Evolutionary conservation across 176 grass and related monocot species (phyloP).

Genomic region (Aegilops bicornis): DNA sequence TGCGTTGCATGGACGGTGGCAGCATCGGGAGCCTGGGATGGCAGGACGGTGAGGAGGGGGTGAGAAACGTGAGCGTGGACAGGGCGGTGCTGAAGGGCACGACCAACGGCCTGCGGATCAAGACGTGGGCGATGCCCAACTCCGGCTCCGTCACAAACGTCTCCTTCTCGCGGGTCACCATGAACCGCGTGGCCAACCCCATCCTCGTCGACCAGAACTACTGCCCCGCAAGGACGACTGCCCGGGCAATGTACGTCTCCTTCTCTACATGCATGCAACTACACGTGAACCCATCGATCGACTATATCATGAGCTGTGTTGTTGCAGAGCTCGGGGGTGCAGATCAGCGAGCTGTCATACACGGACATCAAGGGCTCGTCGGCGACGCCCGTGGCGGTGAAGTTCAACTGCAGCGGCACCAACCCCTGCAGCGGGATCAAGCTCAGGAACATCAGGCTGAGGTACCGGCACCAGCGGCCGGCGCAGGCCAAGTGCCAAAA

Average conservation of each 20-base stretch:
- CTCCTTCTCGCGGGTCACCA: constrained; percentile 30
- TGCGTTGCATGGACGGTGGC: not conserved
- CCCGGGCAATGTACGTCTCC: constrained; percentile 38
- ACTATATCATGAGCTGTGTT: not conserved
- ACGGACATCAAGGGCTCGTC: constrained; percentile 45
- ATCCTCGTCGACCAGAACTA: constrained; percentile 74
- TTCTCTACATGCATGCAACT: too few relatives aligned
- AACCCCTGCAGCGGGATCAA: constrained; percentile 51
- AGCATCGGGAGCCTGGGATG: constrained; percentile 69
- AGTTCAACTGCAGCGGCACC: constrained; percentile 59
- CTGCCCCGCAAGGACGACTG: constrained; percentile 49
- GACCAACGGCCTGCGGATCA: constrained; percentile 63
- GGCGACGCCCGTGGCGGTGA: constrained; percentile 47
- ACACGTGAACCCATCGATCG: too few relatives aligned
- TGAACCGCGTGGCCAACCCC: constrained; percentile 50
- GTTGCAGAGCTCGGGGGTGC: constrained; percentile 49
- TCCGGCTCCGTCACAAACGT: constrained; percentile 35
- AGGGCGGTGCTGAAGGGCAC: constrained; percentile 38
- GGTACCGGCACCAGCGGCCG: constrained; percentile 24
- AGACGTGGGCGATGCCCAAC: constrained; percentile 58
- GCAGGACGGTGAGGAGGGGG: constrained; percentile 26
- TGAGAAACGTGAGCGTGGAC: constrained; percentile 55
- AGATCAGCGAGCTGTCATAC: constrained; percentile 54
- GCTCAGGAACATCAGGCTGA: constrained; percentile 46
- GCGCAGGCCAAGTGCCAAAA: constrained; percentile 56